Conservation (phyloP, 164 flowering plant genomes). For the Magnolia kwangsiensis region DNA sequence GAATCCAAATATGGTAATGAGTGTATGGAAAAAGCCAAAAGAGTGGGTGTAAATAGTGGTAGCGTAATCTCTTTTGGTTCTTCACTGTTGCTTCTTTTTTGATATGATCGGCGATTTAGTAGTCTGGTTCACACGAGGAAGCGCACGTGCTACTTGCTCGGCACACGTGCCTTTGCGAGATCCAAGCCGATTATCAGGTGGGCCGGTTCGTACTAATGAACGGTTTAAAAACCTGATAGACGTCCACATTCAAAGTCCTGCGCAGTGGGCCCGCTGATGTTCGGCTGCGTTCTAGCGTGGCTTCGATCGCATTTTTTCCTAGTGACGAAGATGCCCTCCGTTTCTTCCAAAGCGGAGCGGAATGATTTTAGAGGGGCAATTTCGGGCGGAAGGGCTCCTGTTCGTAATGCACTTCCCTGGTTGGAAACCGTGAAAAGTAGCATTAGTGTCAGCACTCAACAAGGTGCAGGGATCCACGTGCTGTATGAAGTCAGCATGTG, state of each 20-base stretch:
- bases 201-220: neutral
- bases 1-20: neutral
- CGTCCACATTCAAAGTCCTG: no score
- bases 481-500: neutral
- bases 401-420: no score
- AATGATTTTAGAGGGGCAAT: no score
- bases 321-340: neutral
- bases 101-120: no score
- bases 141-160: neutral
- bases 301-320: neutral
- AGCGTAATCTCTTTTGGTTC: neutral
- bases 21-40: neutral
- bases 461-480: neutral
- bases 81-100: no score
- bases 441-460: no score
- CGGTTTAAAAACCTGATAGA: no score
- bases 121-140: no score
- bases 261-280: no score
- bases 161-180: neutral
- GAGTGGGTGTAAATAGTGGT: neutral
- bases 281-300: neutral
- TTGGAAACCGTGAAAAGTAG: no score
- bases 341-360: no score
- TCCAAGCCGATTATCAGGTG: neutral
- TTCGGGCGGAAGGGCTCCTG: no score